Conservation (phyloP, 2,329 filamentous ascomycete species). For the Diaporthe australafricana region DNA sequence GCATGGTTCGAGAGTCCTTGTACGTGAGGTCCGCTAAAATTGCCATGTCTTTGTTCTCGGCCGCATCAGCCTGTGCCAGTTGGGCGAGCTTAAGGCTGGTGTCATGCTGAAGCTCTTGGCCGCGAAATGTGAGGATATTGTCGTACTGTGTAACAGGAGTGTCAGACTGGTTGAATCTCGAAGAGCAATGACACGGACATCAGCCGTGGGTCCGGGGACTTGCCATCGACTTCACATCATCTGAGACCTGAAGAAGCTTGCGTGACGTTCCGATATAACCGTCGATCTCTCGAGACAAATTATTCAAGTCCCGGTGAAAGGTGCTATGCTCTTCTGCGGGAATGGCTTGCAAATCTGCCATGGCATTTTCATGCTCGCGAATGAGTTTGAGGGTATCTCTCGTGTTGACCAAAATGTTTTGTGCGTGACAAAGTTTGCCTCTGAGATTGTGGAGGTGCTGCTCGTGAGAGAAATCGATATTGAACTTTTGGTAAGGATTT, state of each 20-base stretch:
- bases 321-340: neutral
- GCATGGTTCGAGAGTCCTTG: slow-evolving; percentile 17
- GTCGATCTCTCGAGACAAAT: neutral
- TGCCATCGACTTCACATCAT: neutral
- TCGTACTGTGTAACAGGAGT: neutral
- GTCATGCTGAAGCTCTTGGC: neutral
- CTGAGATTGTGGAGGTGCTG: slow-evolving; percentile 11
- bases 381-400: neutral
- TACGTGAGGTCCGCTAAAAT: slow-evolving; percentile 7
- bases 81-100: slow-evolving; percentile 6
- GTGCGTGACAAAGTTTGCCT: slow-evolving; percentile 19
- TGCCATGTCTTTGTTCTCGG: slow-evolving; percentile 20
- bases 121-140: slow-evolving; percentile 8
- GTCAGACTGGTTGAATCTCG: neutral
- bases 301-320: neutral
- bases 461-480: slow-evolving; percentile 7
- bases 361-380: neutral
- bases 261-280: neutral
- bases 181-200: neutral
- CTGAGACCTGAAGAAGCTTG: neutral
- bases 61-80: neutral
- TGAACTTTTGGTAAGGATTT: slow-evolving; percentile 9
- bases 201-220: neutral
- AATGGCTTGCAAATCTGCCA: neutral
- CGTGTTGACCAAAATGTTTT: neutral